Evolutionary conservation across 2,329 filamentous ascomycete genomes (phyloP), one percentile per base, ranked within the genome.

Genomic region (Diaporthe sp.): DNA sequence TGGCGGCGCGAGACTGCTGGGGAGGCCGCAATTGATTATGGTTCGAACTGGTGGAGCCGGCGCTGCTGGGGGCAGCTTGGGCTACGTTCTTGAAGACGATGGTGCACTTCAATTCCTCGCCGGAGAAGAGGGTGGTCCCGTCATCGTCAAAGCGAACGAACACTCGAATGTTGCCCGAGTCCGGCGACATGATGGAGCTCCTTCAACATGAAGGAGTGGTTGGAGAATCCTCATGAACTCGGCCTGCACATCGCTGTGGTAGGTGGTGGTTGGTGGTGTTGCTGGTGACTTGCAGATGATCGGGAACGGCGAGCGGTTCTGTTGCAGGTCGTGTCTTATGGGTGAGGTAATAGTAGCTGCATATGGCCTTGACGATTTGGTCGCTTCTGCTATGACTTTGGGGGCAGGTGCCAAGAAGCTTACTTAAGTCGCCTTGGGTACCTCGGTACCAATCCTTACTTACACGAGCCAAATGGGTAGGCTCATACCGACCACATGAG

Each of bases 111-210:
- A 98, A 91, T 82, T 98, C 94, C 88, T 99, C 97, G 85, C 97
- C 97, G 75, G 97, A 95, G 86, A 98, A 99, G 81, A 99, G 95
- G 68, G 72, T 73, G 73, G 73, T 72, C 77, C 94, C 96, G 84
- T 96, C 93, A 83, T 98, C 94, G 84, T 95, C 94, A 94, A 96
- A 99, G 86, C 93, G 93, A 84, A 99, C 95, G 84, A 96, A 98
- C 85, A 98, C 96, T 84, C 96, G 94, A 83, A 99, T 95, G 87
- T 97, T 96, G 85, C 87, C 87, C 77, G 83, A 80, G 80, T 89
- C 87, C 79, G 87, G 84, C 79, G 87, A 83, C 88, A 90, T 90
- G 82, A 79, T 85, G 82, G 76, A 79, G 82, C 79, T 82, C 80
- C 82, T 82, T 83, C 81, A 78, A 72, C 73, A 77, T 58, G 80